These are phyloP conservation scores for Phytophthora syringae DNA, from an alignment of 352 stramenopile species.

Conservation along the genomic window DNA sequence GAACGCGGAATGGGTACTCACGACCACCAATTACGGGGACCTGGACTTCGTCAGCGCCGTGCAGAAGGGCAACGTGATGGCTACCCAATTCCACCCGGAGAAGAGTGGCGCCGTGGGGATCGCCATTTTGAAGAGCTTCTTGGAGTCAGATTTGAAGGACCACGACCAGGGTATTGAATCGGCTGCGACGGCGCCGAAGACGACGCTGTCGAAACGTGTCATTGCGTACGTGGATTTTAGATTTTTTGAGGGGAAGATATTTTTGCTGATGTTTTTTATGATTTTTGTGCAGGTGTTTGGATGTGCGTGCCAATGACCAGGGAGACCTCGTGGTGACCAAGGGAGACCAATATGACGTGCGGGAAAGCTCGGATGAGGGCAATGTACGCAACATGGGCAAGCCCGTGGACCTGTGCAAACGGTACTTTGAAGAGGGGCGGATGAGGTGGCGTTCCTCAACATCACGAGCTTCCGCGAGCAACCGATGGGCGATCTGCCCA, in stretches of 20 bases:
- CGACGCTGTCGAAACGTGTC: conserved; percentile 93
- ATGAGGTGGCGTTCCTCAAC: conserved; percentile 99
- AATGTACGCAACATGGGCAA: conserved; percentile 98
- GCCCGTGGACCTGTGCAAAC: conserved; percentile 93
- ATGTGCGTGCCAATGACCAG: conserved; percentile 96
- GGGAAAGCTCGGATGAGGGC: conserved; percentile 85
- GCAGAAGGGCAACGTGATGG: conserved; percentile 96
- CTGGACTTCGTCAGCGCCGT: conserved; percentile 94
- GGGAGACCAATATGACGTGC: conserved; percentile 99
- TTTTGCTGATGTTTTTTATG: background rate
- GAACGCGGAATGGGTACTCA: conserved; percentile 94
- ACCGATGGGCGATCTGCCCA: conserved; percentile 96
- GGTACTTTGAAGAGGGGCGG: conserved; percentile 97
- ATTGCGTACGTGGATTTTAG: conserved; percentile 83
- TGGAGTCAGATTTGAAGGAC: conserved; percentile 78
- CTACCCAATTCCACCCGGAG: conserved; percentile 99
- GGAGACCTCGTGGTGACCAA: conserved; percentile 99
- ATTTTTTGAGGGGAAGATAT: conserved; percentile 1
- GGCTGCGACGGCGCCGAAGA: conserved; percentile 44
- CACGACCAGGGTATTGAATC: conserved; percentile 55
- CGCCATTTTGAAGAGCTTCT: conserved; percentile 92
- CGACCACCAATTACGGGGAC: conserved; percentile 94
- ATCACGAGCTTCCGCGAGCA: conserved; percentile 98
- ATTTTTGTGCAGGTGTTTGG: conserved; percentile 82
- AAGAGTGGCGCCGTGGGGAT: conserved; percentile 96